A percentile compares a stretch with the other conserved stretches of the same genome.
Conservation (phyloP, 148 eudicot genomes). For the Beta vulgaris region DNA sequence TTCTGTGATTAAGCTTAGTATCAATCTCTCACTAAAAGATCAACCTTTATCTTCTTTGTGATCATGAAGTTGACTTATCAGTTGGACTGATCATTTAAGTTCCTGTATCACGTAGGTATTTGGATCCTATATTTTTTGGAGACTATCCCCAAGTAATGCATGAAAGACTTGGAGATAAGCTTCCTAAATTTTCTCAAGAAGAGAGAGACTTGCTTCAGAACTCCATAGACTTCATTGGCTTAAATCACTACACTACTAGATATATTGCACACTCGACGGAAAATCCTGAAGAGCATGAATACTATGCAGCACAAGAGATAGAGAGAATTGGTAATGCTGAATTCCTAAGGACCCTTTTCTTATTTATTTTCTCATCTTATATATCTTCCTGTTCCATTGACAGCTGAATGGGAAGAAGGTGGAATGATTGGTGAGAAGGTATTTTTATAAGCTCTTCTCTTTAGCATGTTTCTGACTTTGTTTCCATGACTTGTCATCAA, state of each 20-base stretch:
- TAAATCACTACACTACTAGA: slow-evolving; percentile 77
- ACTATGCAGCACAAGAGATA: slow-evolving; percentile 50
- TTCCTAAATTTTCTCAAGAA: slow-evolving; percentile 58
- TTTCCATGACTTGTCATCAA: background rate
- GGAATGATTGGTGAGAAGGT: slow-evolving; percentile 74
- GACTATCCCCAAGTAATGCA: slow-evolving; percentile 77
- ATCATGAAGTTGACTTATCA: background rate
- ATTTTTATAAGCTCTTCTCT: slow-evolving; percentile 18
- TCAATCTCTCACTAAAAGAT: background rate
- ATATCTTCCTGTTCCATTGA: slow-evolving; percentile 11
- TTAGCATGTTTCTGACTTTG: background rate
- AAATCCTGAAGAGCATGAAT: slow-evolving; percentile 39
- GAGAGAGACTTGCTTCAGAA: slow-evolving; percentile 55
- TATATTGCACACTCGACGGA: slow-evolving; percentile 50
- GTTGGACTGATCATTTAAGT: slow-evolving; percentile 1
- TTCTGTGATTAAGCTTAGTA: slow-evolving; percentile 1
- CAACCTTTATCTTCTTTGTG: background rate
- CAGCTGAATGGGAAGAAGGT: slow-evolving; percentile 84
- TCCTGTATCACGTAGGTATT: slow-evolving; percentile 45
- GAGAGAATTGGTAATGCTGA: slow-evolving; percentile 57
- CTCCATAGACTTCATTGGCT: slow-evolving; percentile 66
- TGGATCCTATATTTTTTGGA: slow-evolving; percentile 73
- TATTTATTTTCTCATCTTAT: slow-evolving; percentile 18
- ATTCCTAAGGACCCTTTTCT: background rate
- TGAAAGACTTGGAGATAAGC: slow-evolving; percentile 57